Percentiles rank a stretch among this genome's conserved stretches.
phyloP scores from a whole-genome alignment of 2,329 filamentous ascomycete species.

The Penicillium corylophilum region DNA sequence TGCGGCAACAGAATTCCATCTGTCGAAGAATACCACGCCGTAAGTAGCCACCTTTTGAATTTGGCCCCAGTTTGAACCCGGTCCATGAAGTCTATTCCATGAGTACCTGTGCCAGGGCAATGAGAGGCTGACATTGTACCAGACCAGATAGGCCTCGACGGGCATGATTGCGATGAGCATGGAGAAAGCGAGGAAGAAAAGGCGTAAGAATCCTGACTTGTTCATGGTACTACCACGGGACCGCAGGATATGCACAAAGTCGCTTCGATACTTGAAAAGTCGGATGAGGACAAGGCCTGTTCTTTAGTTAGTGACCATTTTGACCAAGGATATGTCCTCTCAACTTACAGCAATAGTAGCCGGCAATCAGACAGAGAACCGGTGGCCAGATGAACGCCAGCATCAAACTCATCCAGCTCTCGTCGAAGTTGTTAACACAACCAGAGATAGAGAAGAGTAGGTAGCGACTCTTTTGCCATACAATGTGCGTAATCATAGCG shows the following conservation, averaged over 20 bases:
- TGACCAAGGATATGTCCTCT: neutral
- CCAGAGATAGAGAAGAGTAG: slow-evolving; percentile 59
- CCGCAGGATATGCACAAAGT: slow-evolving; percentile 57
- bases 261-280: slow-evolving; percentile 59
- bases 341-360: slow-evolving; percentile 58
- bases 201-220: slow-evolving; percentile 61
- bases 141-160: slow-evolving; percentile 52
- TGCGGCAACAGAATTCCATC: slow-evolving; percentile 57
- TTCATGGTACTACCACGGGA: slow-evolving; percentile 53
- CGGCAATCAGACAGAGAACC: slow-evolving; percentile 53
- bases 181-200: slow-evolving; percentile 49
- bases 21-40: slow-evolving; percentile 52
- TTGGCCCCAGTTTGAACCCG: slow-evolving; percentile 43
- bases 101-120: slow-evolving; percentile 47
- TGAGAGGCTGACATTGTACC: slow-evolving; percentile 38
- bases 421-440: slow-evolving; percentile 55
- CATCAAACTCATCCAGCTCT: slow-evolving; percentile 58
- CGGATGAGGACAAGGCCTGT: slow-evolving; percentile 60
- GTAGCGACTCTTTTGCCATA: slow-evolving; percentile 61
- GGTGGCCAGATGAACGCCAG: slow-evolving; percentile 58
- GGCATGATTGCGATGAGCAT: slow-evolving; percentile 59
- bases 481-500: slow-evolving; percentile 57
- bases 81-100: slow-evolving; percentile 55
- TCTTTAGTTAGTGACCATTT: neutral
- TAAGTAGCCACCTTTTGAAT: slow-evolving; percentile 50